Percentiles rank a stretch among this genome's conserved stretches.
Evolutionary conservation across 176 grass and related monocot genomes (phyloP).

Genomic region (Musa troglodytarum): DNA sequence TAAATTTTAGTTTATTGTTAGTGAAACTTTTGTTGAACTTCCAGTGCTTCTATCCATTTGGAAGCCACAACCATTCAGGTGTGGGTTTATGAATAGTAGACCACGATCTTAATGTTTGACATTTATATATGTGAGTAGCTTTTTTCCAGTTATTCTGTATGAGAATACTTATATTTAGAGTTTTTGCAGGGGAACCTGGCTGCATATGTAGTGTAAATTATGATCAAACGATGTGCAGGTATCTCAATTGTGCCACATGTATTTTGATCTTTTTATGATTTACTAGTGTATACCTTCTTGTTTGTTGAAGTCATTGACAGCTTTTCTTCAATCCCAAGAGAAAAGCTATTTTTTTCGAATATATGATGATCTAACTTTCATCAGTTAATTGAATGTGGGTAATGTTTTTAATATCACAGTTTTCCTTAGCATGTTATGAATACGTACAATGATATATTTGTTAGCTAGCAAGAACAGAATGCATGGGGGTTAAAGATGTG

Average conservation of each 20-base stretch:
- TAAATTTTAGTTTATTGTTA: too few species aligned
- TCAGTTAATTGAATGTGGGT: background rate
- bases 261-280: constrained; percentile 5
- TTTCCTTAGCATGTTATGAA: background rate
- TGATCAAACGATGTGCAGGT: constrained; percentile 76
- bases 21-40: too few species aligned
- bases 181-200: constrained; percentile 55
- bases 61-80: too few species aligned
- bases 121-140: background rate
- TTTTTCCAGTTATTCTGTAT: background rate
- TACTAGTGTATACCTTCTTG: background rate
- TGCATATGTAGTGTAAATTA: constrained; percentile 72
- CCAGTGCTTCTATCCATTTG: too few species aligned
- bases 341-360: background rate
- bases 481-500: background rate
- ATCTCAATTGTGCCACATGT: constrained; percentile 13
- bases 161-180: background rate
- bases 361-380: background rate
- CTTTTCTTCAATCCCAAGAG: background rate
- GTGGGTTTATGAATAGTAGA: background rate
- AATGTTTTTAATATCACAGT: background rate
- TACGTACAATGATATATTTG: background rate
- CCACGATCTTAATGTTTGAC: background rate
- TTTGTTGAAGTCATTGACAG: background rate
- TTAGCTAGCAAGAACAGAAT: background rate